phyloP scores from a whole-genome alignment of 2,329 filamentous ascomycete genomes.

The Pyrenophora seminiperda region DNA sequence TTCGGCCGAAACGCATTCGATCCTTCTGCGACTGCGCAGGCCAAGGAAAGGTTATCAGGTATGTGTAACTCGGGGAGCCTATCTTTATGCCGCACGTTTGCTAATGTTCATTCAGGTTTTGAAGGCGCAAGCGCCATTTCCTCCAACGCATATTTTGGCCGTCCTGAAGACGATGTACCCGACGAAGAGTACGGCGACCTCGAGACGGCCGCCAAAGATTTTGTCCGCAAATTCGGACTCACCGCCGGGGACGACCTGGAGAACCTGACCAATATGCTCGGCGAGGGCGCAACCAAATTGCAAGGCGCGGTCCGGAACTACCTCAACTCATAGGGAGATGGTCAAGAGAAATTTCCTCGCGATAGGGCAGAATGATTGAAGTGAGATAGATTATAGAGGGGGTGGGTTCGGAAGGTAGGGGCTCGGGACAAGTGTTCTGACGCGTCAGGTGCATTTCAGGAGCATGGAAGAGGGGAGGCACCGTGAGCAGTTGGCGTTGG shows the following conservation, averaged over 20 bases:
- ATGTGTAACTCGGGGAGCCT: conserved; percentile 2
- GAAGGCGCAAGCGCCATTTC: conserved; percentile 92
- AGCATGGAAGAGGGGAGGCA: too few species aligned
- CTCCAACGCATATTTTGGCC: conserved; percentile 96
- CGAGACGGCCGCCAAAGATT: conserved; percentile 93
- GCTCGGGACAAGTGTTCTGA: too few species aligned
- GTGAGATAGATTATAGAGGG: neutral
- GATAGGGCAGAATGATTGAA: neutral
- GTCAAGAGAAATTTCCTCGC: neutral
- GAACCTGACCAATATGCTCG: conserved; percentile 80
- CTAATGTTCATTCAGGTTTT: conserved; percentile 63
- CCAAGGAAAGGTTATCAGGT: conserved; percentile 78
- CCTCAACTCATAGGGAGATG: conserved; percentile 45
- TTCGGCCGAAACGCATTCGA: conserved; percentile 92
- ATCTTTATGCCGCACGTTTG: neutral
- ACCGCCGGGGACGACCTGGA: conserved; percentile 96
- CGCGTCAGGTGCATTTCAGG: too few species aligned
- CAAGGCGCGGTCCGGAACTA: conserved; percentile 62
- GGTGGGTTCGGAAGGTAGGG: neutral
- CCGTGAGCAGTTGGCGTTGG: too few species aligned
- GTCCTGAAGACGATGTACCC: conserved; percentile 77
- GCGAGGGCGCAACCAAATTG: conserved; percentile 82
- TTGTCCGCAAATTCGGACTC: conserved; percentile 91
- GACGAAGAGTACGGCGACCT: conserved; percentile 84
- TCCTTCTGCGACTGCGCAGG: conserved; percentile 77